Conservation (phyloP, 2,329 filamentous ascomycete genomes). For the Apiospora aurea region DNA sequence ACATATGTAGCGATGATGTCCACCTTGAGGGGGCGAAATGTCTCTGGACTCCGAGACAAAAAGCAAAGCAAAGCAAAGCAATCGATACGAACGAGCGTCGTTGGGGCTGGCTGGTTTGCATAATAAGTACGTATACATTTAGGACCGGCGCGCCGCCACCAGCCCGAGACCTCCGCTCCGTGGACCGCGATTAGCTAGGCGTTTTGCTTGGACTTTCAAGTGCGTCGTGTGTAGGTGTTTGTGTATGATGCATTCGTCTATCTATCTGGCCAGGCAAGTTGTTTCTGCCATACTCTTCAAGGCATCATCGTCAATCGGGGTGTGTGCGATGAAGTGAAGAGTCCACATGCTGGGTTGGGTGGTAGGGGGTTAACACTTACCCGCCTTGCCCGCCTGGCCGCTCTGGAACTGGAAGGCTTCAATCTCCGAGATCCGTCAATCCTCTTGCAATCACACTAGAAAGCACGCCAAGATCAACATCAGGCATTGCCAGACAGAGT, state of each 20-base stretch:
- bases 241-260: not conserved
- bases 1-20: not conserved
- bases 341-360: not conserved
- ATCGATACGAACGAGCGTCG: not conserved
- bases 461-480: conserved; percentile 4
- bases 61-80: not conserved
- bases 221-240: not conserved
- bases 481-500: conserved; percentile 6
- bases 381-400: not conserved
- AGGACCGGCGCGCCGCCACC: conserved; percentile 1
- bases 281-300: not conserved
- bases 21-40: not conserved
- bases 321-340: not conserved
- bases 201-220: not conserved
- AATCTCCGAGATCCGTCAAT: conserved; percentile 5
- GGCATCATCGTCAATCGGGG: not conserved
- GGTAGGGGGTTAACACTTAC: not conserved
- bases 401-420: not conserved
- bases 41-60: not conserved
- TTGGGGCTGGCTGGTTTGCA: conserved; percentile 1
- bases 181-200: not conserved
- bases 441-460: conserved; percentile 9
- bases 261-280: not conserved
- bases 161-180: conserved; percentile 11
- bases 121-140: too few relatives aligned